Evolutionary conservation across 306 rosid species (phyloP).

Genomic region (Pterocarpus santalinus): DNA sequence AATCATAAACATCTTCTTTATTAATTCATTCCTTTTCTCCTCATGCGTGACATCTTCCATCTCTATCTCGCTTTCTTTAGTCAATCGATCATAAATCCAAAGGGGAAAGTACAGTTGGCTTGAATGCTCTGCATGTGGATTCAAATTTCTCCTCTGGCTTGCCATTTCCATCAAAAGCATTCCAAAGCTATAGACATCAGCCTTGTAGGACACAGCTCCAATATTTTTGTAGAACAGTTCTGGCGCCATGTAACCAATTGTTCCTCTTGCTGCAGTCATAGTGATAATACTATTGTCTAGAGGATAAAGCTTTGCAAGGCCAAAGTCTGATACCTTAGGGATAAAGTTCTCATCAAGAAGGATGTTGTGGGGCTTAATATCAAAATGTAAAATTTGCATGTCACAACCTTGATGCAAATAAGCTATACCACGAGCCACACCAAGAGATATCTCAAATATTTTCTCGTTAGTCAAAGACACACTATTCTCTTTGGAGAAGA

Average conservation of each 20-base stretch:
- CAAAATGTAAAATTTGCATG: constrained; percentile 40
- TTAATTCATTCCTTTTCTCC: neutral
- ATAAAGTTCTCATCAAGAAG: neutral
- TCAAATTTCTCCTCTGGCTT: neutral
- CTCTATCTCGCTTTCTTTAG: neutral
- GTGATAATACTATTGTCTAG: neutral
- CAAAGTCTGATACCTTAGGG: constrained; percentile 5
- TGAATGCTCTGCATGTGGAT: neutral
- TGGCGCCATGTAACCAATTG: neutral
- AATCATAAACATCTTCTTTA: constrained; percentile 42
- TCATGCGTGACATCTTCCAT: neutral
- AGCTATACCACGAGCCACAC: constrained; percentile 24
- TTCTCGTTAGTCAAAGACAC: neutral
- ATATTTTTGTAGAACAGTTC: constrained; percentile 3
- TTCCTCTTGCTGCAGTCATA: constrained; percentile 26
- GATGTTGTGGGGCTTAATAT: constrained; percentile 15
- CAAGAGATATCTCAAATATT: constrained; percentile 19
- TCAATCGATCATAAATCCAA: neutral
- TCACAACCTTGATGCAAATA: constrained; percentile 34
- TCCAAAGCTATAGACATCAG: constrained; percentile 19
- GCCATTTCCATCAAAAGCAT: constrained; percentile 32
- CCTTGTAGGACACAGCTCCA: neutral
- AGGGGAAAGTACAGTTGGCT: constrained; percentile 27
- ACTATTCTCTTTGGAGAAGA: neutral
- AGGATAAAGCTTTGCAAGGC: constrained; percentile 12